Base-by-base conservation (phyloP, 257 asterid species). In the Apocynum venetum region DNA sequence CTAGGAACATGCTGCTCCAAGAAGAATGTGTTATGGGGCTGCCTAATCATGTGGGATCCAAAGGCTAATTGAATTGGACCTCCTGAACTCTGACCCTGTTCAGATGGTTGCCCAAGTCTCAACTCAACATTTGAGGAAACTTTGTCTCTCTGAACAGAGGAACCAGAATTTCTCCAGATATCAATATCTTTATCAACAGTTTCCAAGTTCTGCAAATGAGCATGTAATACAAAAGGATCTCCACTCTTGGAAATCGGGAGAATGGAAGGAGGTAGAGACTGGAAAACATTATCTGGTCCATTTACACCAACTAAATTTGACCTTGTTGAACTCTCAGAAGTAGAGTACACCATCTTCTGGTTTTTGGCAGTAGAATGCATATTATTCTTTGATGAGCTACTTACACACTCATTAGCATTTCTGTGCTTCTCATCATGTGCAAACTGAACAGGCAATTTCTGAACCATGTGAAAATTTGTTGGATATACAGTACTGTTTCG, bases 41-140 rank as follows among this genome's bases (percentile, higher is more conserved):
- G 73, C 67, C 73, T 10, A 71, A 49, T 6, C 20, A 20, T n/a
- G 74, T 48, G 46, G 20, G 81, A 59, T n/a, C 73, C 77, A 72
- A 71, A 41, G 36, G 80, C 56, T 66, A 73, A 76, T 66, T 46
- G 69, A 73, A 49, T 17, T 79, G 82, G 82, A 78, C 81, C 70
- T 79, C 83, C 85, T 63, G 80, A 70, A 67, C 74, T 71, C 78
- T 55, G 82, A 79, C 79, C 82, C 72, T 78, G 85, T 71, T 79
- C 82, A 49, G 88, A 82, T 51, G 85, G 88, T 80, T 83, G 91
- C 79, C 91, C 89, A 71, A 88, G 91, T 78, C 86, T 86, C 84
- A 88, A 85, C 79, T 84, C 91, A 80, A 83, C 68, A 78, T 83
- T 78, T 68, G 94, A 88, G 41, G 89, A 81, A 82, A 80, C 77